phyloP scores from a whole-genome alignment of 345 rosid species.

The Linum tenue region DNA sequence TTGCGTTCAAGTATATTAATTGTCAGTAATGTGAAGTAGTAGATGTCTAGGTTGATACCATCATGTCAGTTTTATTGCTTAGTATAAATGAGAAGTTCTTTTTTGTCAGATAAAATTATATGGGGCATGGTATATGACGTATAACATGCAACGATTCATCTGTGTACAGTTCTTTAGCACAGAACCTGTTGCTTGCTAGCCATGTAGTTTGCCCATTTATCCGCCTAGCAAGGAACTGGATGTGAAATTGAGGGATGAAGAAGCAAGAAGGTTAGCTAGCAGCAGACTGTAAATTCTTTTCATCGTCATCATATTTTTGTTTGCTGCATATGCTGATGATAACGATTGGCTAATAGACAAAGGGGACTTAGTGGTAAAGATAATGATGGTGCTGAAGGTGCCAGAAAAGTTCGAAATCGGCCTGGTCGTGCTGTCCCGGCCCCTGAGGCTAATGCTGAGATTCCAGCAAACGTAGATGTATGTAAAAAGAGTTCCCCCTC shows the following conservation, averaged over 20 bases:
- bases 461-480: constrained; percentile 57
- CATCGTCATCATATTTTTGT: constrained; percentile 6
- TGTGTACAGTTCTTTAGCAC: constrained; percentile 61
- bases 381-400: constrained; percentile 46
- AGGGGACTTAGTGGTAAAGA: constrained; percentile 43
- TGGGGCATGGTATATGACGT: constrained; percentile 2
- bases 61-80: no score
- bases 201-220: constrained; percentile 76
- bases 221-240: constrained; percentile 93
- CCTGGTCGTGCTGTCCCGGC: constrained; percentile 60
- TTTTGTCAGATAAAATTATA: background rate
- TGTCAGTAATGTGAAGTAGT: no score
- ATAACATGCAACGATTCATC: constrained; percentile 15
- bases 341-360: constrained; percentile 33
- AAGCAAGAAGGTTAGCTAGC: constrained; percentile 56
- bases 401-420: constrained; percentile 46
- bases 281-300: constrained; percentile 4
- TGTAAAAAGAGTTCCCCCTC: background rate
- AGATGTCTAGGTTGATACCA: no score
- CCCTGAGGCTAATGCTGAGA: constrained; percentile 90
- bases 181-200: constrained; percentile 75
- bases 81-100: no score
- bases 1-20: no score
- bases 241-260: constrained; percentile 71
- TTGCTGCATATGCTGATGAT: constrained; percentile 14